Conservation (phyloP, 2,329 filamentous ascomycete species). For the Pleoardoris graminearum region DNA sequence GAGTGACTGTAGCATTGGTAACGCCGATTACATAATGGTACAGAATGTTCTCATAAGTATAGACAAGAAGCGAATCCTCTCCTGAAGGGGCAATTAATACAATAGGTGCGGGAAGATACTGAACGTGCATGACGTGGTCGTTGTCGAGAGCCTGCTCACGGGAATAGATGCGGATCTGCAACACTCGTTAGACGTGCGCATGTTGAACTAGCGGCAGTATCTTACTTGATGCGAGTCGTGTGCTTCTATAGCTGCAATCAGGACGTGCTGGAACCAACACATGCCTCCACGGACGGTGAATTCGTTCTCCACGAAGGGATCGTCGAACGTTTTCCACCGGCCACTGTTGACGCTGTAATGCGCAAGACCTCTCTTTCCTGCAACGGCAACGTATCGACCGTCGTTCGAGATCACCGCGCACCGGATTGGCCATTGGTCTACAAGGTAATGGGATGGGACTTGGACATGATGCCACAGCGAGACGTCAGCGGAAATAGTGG, state of each 20-base stretch:
- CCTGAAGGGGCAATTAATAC: constrained; percentile 87
- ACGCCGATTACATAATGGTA: constrained; percentile 91
- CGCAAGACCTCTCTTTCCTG: constrained; percentile 86
- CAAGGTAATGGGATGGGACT: constrained; percentile 80
- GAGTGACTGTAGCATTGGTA: constrained; percentile 68
- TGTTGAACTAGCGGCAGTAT: background rate
- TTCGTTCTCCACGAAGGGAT: constrained; percentile 78
- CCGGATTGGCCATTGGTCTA: constrained; percentile 91
- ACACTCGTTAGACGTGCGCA: background rate
- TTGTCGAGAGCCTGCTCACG: constrained; percentile 79
- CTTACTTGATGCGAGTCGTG: constrained; percentile 74
- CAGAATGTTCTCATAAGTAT: constrained; percentile 93
- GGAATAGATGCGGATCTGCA: constrained; percentile 81
- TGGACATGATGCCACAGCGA: constrained; percentile 94
- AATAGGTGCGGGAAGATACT: constrained; percentile 81
- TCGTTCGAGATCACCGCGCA: constrained; percentile 87
- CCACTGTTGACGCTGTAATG: constrained; percentile 96
- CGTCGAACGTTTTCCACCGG: constrained; percentile 92
- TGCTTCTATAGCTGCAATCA: constrained; percentile 90
- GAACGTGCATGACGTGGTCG: constrained; percentile 72
- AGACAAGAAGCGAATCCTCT: constrained; percentile 91
- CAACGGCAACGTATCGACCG: constrained; percentile 92
- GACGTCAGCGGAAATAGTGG: constrained; percentile 86
- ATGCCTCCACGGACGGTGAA: constrained; percentile 94
- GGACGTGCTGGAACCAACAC: constrained; percentile 97